Percentiles rank a stretch among this genome's conserved stretches.
Conservation (phyloP, 176 grass and related monocot species). For the Secale cereale region DNA sequence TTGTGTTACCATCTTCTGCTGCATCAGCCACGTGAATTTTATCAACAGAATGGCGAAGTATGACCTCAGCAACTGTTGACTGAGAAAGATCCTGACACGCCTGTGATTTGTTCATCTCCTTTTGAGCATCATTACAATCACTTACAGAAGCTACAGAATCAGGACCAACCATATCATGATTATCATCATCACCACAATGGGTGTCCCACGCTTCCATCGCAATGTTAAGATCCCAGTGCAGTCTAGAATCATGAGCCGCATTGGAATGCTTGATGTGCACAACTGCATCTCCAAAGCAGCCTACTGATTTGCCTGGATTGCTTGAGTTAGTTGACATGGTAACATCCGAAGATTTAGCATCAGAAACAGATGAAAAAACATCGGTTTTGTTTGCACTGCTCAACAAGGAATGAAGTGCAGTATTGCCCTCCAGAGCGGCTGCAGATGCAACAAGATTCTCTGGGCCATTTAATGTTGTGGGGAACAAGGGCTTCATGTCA, state of each 20-base stretch:
- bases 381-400: constrained; percentile 22
- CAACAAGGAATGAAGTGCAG: neutral
- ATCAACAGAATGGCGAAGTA: constrained; percentile 20
- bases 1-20: constrained; percentile 20
- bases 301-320: constrained; percentile 21
- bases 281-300: constrained; percentile 26
- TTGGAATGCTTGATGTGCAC: constrained; percentile 26
- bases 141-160: constrained; percentile 25
- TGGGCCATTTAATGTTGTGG: neutral
- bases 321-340: constrained; percentile 1
- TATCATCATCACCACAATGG: constrained; percentile 32
- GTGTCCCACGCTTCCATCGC: constrained; percentile 84
- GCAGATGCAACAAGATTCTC: constrained; percentile 11
- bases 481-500: constrained; percentile 25
- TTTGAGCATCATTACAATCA: constrained; percentile 26
- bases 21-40: constrained; percentile 21
- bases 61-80: neutral
- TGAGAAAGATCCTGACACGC: neutral
- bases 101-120: constrained; percentile 19
- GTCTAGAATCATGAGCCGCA: constrained; percentile 48
- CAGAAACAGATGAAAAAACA: constrained; percentile 20
- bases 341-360: constrained; percentile 32
- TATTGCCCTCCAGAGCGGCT: neutral
- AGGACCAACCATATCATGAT: constrained; percentile 13
- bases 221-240: constrained; percentile 97